Base-by-base conservation (phyloP, 768 basidiomycete genomes). In the Calocera viscosa region DNA sequence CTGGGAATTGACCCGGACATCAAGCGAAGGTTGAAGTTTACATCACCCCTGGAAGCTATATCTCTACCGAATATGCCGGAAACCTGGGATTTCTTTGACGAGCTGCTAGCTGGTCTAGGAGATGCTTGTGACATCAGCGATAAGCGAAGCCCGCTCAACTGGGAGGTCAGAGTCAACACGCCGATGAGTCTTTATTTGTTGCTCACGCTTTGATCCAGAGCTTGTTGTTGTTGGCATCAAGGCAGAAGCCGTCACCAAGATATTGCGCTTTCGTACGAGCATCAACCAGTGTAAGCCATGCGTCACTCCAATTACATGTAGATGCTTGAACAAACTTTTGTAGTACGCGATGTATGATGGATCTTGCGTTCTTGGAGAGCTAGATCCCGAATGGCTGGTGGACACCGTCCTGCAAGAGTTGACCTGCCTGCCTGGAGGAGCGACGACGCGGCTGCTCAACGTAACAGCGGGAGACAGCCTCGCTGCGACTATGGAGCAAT, bases 1-100 rank as follows among this genome's bases (percentile, higher is more conserved):
- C 30, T 38, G 8, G 70, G 71, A 5, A 74, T 75, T 49, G 76
- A 76, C 67, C 65, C 70, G 0, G 32, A 64, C 3, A 68, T 73
- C 28, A 66, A 69, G 28, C 65, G 72, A 0, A 69, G 68, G 63
- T 69, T 78, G 2, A 71, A 74, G 0, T 72, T 73, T 26, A 72
- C 70, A 34, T 74, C 75, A 67, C 77, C 77, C 5, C 70, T 77
- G 5, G 70, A 70, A 11, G 63, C 68, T 1, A 65, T 73, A 12
- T 33, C 67, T 1, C 66, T 74, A 3, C 70, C 69, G 12, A 32
- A 32, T 0, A 47, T 67, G 1, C 39, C 35, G 5, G 71, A 73
- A 2, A 68, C 69, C 0, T 69, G 43, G 67, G 17, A 40, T 16
- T 22, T 53, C 11, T 40, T 73, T 60, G 35, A 43, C 33, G 66